Conservation (phyloP, 2,329 filamentous ascomycete species). For the Fusarium pilosicola region DNA sequence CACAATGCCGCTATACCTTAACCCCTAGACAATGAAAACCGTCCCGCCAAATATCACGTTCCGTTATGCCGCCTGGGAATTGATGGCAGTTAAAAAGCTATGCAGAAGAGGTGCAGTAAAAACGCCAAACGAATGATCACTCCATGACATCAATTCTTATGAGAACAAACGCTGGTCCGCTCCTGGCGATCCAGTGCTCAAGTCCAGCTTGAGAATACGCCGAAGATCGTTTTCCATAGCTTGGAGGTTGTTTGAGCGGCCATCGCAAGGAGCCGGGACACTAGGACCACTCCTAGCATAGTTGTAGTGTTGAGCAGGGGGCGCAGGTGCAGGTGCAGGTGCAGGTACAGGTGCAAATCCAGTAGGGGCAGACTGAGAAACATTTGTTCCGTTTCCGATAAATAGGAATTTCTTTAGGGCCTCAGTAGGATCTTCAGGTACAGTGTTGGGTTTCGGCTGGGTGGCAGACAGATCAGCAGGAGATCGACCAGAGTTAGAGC, state of each 20-base stretch:
- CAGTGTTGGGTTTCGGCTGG: conserved; percentile 13
- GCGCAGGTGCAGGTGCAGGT: conserved; percentile 14
- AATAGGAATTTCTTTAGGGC: conserved; percentile 68
- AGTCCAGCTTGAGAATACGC: conserved; percentile 60
- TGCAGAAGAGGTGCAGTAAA: conserved; percentile 36
- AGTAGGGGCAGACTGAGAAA: conserved; percentile 20
- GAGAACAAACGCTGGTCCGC: conserved; percentile 43
- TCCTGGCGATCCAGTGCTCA: conserved; percentile 40
- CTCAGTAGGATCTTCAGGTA: conserved; percentile 53
- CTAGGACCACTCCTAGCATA: conserved; percentile 5
- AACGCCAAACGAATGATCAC: conserved; percentile 33
- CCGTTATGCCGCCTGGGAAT: conserved; percentile 34
- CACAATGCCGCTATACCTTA: conserved; percentile 20
- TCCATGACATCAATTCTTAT: conserved; percentile 18
- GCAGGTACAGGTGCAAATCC: conserved; percentile 35
- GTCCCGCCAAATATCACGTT: conserved; percentile 28
- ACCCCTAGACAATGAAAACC: conserved; percentile 19
- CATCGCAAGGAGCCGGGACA: conserved; percentile 13
- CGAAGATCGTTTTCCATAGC: conserved; percentile 65
- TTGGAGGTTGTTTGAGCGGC: conserved; percentile 48
- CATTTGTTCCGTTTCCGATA: conserved; percentile 48
- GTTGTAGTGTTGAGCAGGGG: conserved; percentile 24
- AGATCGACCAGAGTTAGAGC: conserved; percentile 46
- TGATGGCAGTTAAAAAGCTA: conserved; percentile 39
- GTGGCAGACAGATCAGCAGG: conserved; percentile 19